Evolutionary conservation across 768 basidiomycete species (phyloP), one percentile per base, ranked within the genome.

Genomic region (Pholiota molesta): DNA sequence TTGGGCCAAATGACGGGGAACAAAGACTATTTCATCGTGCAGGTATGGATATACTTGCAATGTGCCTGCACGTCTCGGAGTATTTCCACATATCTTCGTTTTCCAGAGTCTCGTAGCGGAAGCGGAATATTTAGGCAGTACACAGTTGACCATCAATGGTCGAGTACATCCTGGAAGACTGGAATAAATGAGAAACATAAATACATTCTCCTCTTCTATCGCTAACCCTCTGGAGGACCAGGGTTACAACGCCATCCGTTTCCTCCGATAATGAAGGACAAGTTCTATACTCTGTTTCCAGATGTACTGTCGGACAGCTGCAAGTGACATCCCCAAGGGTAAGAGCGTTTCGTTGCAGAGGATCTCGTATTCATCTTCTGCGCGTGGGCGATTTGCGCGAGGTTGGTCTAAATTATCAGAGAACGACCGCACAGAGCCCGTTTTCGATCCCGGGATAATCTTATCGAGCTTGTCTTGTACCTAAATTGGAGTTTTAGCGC

Each of bases 241-340:
- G 4, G 17, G 2, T 7, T 49, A 49, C 11, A 26, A 49, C 23
- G 23, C 23, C 5, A 17, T 53, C 39, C 61, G 59, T 62, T 78
- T 86, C 68, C 78, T 75, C 63, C 93, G 84, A 72, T 95, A 95
- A 72, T 91, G 80, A 86, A 95, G 85, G 57, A 82, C 82, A 59
- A 95, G 75, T 73, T 94, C 93, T 6, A 79, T 79, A 17, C 83
- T 76, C 66, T 90, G 89, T 68, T 86, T 87, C 94, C 94, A 97
- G 21, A 95, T 84, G 68, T 86, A 97, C 73, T 96, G 94, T 62
- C 94, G 87, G 61, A 96, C 89, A 17, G 91, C 91, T 4, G 92
- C 96, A 37, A 99, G 82, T 5, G 92, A 96, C 88, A 97, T 95
- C 65, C 89, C 87, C 28, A 91, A 78, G 23, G 96, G 91, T 35